Evolutionary conservation across 345 rosid species (phyloP).

Genomic region (Populus euphratica): DNA sequence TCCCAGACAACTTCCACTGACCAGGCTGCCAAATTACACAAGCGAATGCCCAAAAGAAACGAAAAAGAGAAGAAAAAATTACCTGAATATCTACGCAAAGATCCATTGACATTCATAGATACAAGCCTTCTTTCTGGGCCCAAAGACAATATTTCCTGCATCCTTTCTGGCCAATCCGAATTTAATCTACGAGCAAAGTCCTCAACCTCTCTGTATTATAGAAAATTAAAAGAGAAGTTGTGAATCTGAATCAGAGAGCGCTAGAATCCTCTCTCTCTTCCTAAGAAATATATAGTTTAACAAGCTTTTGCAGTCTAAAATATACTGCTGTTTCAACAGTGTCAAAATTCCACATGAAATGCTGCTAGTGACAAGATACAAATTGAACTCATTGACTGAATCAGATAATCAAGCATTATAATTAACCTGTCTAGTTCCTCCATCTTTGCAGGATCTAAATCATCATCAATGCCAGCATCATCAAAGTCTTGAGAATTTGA

Average conservation of each 20-base stretch:
- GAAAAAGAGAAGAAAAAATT: constrained; percentile 3
- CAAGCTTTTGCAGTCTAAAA: not conserved
- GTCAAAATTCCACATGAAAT: not conserved
- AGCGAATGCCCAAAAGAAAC: not conserved
- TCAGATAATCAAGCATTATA: not conserved
- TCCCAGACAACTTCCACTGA: not conserved
- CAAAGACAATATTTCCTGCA: constrained; percentile 55
- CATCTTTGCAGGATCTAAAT: constrained; percentile 75
- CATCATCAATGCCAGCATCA: constrained; percentile 69
- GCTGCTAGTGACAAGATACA: not conserved
- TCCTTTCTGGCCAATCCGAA: constrained; percentile 78
- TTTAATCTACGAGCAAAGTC: constrained; percentile 87
- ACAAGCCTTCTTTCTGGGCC: constrained; percentile 52
- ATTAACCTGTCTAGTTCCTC: constrained; percentile 75
- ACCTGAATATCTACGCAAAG: constrained; percentile 50
- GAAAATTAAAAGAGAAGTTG: not conserved
- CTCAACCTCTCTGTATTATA: constrained; percentile 66
- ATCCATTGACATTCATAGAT: constrained; percentile 53
- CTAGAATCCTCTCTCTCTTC: not conserved
- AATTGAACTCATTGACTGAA: not conserved
- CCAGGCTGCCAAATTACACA: not conserved
- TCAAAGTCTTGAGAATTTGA: constrained; percentile 46
- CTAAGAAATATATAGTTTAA: not conserved
- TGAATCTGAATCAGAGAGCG: not conserved
- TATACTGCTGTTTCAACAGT: constrained; percentile 2